Percentiles rank a stretch among this genome's conserved stretches.
phyloP scores from a whole-genome alignment of 2,329 filamentous ascomycete species.

The Metarhizium anisopliae region DNA sequence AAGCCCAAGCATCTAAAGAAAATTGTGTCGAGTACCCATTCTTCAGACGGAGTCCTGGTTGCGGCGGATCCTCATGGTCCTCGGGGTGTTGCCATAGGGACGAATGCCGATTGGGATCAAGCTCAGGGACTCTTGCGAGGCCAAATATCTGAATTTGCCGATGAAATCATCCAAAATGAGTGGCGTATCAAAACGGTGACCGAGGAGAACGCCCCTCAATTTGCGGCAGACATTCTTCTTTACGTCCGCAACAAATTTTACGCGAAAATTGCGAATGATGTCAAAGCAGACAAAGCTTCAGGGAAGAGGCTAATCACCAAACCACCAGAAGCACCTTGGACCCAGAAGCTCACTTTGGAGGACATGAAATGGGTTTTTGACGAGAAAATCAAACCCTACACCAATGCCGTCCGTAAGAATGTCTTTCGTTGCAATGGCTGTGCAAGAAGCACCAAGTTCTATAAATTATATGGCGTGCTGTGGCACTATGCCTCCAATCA shows the following conservation, averaged over 20 bases:
- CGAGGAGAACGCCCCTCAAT: constrained; percentile 54
- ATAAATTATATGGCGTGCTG: constrained; percentile 68
- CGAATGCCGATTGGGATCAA: constrained; percentile 64
- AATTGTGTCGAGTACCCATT: neutral
- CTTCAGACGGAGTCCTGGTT: neutral
- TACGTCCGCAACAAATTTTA: constrained; percentile 61
- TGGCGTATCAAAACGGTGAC: constrained; percentile 55
- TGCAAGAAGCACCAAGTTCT: constrained; percentile 55
- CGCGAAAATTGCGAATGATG: constrained; percentile 45
- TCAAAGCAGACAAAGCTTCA: constrained; percentile 32
- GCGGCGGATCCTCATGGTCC: neutral
- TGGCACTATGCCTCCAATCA: constrained; percentile 83
- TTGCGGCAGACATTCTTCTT: constrained; percentile 64
- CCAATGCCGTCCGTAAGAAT: constrained; percentile 58
- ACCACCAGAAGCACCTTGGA: constrained; percentile 43
- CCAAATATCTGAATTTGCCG: constrained; percentile 56
- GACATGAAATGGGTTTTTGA: constrained; percentile 86
- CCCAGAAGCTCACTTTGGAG: constrained; percentile 61
- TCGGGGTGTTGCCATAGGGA: constrained; percentile 32
- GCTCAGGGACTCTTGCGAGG: constrained; percentile 58
- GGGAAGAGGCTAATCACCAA: constrained; percentile 30
- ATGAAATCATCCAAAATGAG: constrained; percentile 56
- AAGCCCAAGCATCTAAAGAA: too few species aligned
- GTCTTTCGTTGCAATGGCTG: constrained; percentile 69
- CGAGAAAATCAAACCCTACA: constrained; percentile 62